These are phyloP conservation scores for Quercus suber DNA, from an alignment of 306 rosid species.

Conservation along the genomic window DNA sequence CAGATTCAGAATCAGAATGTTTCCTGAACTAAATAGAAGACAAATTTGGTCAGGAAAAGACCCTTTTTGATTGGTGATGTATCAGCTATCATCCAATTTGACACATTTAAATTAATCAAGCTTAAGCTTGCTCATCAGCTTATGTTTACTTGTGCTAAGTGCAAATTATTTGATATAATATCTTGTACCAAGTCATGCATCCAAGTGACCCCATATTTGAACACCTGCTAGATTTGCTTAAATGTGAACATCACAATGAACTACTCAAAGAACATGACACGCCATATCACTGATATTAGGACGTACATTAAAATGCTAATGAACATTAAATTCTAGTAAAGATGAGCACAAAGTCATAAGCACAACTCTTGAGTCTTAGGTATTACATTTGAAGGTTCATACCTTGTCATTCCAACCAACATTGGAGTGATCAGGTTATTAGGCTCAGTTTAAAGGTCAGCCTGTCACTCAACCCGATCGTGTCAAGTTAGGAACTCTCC, in stretches of 20 bases:
- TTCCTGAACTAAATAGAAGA: not conserved
- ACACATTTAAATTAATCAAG: not conserved
- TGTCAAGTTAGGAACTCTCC: too few species aligned
- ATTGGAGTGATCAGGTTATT: slow-evolving; percentile 37
- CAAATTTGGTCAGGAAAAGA: not conserved
- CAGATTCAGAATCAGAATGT: not conserved
- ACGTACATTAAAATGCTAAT: not conserved
- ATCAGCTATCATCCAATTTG: too few species aligned
- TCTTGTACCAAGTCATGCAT: slow-evolving; percentile 77
- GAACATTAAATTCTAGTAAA: not conserved
- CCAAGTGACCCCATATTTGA: slow-evolving; percentile 82
- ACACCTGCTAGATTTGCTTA: slow-evolving; percentile 44
- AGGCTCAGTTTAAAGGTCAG: too few species aligned
- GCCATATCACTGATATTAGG: not conserved
- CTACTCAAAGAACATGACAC: not conserved
- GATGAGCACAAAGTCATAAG: not conserved
- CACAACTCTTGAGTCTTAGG: not conserved
- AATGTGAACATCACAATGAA: slow-evolving; percentile 7
- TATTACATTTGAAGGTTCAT: slow-evolving; percentile 11
- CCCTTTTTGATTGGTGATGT: not conserved
- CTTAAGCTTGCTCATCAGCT: not conserved
- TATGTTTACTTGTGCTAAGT: not conserved
- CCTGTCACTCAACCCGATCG: too few species aligned
- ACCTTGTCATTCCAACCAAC: slow-evolving; percentile 82
- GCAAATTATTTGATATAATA: not conserved